Evolutionary conservation across 2,329 filamentous ascomycete species (phyloP).

Genomic region (Dactylellina haptotyla): DNA sequence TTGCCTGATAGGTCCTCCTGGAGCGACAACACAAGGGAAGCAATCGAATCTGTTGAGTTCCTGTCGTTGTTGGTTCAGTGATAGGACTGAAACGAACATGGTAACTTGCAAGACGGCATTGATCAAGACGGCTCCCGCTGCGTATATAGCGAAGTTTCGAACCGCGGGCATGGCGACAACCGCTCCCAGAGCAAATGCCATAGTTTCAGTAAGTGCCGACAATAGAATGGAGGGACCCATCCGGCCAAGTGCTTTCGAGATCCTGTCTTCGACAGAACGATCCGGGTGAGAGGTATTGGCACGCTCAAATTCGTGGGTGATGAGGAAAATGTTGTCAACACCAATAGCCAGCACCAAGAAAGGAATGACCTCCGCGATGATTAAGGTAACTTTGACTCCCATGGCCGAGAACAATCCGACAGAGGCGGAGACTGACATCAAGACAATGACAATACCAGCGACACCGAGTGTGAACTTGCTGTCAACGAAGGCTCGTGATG

Average conservation of each 20-base stretch:
- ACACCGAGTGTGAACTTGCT: constrained; percentile 98
- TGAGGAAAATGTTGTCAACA: constrained; percentile 98
- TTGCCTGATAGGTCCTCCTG: constrained; percentile 68
- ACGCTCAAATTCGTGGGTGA: constrained; percentile 96
- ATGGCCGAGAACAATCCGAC: constrained; percentile 93
- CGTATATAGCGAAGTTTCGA: constrained; percentile 95
- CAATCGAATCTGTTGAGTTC: constrained; percentile 91
- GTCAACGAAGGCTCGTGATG: constrained; percentile 85
- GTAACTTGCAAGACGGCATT: constrained; percentile 97
- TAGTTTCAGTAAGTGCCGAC: constrained; percentile 92
- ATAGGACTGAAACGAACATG: constrained; percentile 92
- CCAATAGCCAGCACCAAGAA: constrained; percentile 96
- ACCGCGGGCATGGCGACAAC: constrained; percentile 98
- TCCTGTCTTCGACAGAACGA: constrained; percentile 83
- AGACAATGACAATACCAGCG: constrained; percentile 89
- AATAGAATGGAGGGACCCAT: constrained; percentile 98
- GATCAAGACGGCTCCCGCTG: constrained; percentile 93
- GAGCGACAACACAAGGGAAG: constrained; percentile 84
- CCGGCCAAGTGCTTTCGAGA: constrained; percentile 87
- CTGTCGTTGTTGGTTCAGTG: constrained; percentile 89
- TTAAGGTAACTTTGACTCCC: constrained; percentile 92
- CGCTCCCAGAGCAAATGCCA: constrained; percentile 89
- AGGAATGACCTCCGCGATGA: constrained; percentile 97
- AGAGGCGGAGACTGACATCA: constrained; percentile 96
- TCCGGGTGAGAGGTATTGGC: constrained; percentile 93